Evolutionary conservation across 768 basidiomycete genomes (phyloP).

Genomic region (Ramaria sp.): DNA sequence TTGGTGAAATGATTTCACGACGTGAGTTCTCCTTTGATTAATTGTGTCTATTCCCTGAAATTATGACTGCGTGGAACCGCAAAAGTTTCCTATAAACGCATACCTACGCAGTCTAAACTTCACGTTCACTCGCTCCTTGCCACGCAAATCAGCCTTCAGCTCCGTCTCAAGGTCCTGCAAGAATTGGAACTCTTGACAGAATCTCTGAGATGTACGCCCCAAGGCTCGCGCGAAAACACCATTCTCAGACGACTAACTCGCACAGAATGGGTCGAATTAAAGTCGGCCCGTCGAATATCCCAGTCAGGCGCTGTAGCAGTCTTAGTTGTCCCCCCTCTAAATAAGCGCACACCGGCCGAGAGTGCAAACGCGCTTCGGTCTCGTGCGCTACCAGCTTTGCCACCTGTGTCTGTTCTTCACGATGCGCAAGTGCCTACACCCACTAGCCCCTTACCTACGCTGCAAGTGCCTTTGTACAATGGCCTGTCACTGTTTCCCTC

Average conservation of each 20-base stretch:
- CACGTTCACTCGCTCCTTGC: conserved; percentile 32
- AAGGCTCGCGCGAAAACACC: conserved; percentile 15
- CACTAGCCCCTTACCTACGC: conserved; percentile 16
- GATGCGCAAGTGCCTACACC: neutral
- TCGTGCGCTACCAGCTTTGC: conserved; percentile 21
- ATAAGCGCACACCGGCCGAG: conserved; percentile 35
- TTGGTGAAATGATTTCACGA: conserved; percentile 28
- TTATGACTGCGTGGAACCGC: neutral
- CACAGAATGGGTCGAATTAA: conserved; percentile 42
- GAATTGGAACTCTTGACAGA: conserved; percentile 55
- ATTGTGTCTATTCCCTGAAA: neutral
- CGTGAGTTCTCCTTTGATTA: conserved; percentile 19
- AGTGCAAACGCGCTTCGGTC: conserved; percentile 20
- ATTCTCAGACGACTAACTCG: conserved; percentile 56
- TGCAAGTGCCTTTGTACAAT: conserved; percentile 56
- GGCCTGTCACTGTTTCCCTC: conserved; percentile 53
- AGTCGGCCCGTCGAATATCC: conserved; percentile 35
- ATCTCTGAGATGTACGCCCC: conserved; percentile 22
- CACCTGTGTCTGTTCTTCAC: conserved; percentile 19
- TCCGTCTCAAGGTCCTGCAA: conserved; percentile 66
- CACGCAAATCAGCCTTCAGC: conserved; percentile 49
- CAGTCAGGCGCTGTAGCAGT: conserved; percentile 51
- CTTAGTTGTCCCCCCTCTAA: conserved; percentile 56
- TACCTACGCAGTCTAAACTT: conserved; percentile 20
- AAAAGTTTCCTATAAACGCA: conserved; percentile 3